Percentiles rank a stretch among this genome's conserved stretches.
Evolutionary conservation across 257 asterid species (phyloP).

Genomic region (Oldenlandia corymbosa): DNA sequence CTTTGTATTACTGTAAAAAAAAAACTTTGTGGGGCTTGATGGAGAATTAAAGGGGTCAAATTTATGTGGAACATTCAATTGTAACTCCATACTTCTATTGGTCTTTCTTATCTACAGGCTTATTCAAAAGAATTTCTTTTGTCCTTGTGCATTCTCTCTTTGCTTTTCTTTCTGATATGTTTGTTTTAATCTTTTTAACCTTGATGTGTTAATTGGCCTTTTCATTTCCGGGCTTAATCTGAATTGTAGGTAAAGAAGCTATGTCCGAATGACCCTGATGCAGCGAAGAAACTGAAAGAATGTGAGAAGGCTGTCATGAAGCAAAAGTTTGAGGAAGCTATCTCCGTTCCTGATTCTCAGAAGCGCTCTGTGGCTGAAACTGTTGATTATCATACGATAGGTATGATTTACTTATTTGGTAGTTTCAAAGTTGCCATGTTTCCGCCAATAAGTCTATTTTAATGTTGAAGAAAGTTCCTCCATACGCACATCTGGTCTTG

Average conservation of each 20-base stretch:
- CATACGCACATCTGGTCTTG: not conserved
- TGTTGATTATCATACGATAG: constrained; percentile 78
- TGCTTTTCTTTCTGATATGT: not conserved
- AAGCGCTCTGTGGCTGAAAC: constrained; percentile 70
- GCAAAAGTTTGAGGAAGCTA: constrained; percentile 95
- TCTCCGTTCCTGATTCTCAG: constrained; percentile 65
- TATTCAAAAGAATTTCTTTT: not conserved
- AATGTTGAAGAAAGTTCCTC: not conserved
- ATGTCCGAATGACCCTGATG: constrained; percentile 93
- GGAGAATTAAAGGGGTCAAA: not conserved
- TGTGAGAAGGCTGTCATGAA: constrained; percentile 97
- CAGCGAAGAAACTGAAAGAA: constrained; percentile 85
- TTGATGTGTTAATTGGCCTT: constrained; percentile 7
- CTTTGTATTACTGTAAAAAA: not conserved
- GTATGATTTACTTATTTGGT: constrained; percentile 31
- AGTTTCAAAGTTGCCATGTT: not conserved
- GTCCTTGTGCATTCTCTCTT: not conserved
- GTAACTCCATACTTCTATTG: not conserved
- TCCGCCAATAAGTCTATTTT: not conserved
- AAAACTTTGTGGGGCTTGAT: not conserved
- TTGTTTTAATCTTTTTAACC: not conserved
- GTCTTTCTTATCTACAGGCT: too few species aligned
- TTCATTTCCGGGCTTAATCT: not conserved
- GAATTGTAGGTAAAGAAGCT: constrained; percentile 65
- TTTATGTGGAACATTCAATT: not conserved